phyloP scores from a whole-genome alignment of 306 rosid species.

The Medicago arabica region DNA sequence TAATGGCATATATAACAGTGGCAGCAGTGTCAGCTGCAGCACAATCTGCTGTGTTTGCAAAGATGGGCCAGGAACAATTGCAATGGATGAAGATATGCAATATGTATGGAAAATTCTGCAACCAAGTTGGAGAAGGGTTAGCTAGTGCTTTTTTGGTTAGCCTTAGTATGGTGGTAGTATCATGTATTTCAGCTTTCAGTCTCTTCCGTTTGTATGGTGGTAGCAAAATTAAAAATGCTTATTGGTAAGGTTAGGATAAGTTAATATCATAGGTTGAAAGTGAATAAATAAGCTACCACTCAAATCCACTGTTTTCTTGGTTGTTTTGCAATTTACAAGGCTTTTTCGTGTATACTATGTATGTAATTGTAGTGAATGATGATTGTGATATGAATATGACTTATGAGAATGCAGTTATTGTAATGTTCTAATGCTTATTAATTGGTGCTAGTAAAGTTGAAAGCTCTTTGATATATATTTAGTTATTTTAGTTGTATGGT shows the following conservation, averaged over 20 bases:
- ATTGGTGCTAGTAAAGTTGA: slow-evolving; percentile 26
- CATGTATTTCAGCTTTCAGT: slow-evolving; percentile 81
- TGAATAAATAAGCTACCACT: slow-evolving; percentile 6
- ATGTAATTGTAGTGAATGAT: slow-evolving; percentile 15
- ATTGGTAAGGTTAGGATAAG: slow-evolving; percentile 48
- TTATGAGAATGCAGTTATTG: slow-evolving; percentile 24
- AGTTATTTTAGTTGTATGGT: neutral
- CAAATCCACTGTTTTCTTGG: neutral
- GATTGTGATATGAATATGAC: slow-evolving; percentile 25
- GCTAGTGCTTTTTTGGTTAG: slow-evolving; percentile 66
- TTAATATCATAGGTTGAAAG: neutral
- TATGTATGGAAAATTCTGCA: slow-evolving; percentile 86
- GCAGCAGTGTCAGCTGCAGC: slow-evolving; percentile 70
- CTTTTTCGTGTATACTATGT: neutral
- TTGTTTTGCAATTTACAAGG: slow-evolving; percentile 37
- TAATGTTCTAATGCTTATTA: slow-evolving; percentile 9
- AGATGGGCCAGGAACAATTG: slow-evolving; percentile 78
- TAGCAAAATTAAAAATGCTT: slow-evolving; percentile 52
- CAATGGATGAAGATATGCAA: slow-evolving; percentile 82
- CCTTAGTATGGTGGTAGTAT: slow-evolving; percentile 65
- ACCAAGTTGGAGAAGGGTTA: slow-evolving; percentile 84
- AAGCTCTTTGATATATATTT: slow-evolving; percentile 3
- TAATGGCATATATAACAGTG: slow-evolving; percentile 77
- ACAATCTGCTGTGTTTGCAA: slow-evolving; percentile 71
- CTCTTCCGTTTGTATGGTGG: slow-evolving; percentile 85